Base-by-base conservation (phyloP, 257 asterid species). In the Solanum gracilifrons region DNA sequence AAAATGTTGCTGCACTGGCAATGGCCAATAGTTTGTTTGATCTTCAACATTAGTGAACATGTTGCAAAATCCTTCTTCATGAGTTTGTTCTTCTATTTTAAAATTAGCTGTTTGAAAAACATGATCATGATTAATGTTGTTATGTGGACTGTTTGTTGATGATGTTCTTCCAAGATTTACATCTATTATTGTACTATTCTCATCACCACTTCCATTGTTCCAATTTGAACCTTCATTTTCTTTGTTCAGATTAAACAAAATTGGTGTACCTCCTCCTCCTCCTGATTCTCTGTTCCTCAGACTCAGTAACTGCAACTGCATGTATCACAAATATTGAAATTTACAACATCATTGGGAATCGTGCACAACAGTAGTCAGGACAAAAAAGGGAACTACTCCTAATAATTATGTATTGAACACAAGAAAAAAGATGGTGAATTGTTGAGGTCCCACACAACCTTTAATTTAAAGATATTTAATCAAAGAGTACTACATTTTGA, bases 181-280 rank as follows among this genome's bases (percentile, higher is more conserved):
- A 33, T 93, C 97, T 31, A 92, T 82, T 46, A 48, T 51, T 29
- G 85, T 90, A 55, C 94, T 93, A 89, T 88, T 92, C 25, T 92
- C 93, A 90, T 88, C 93, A 32, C 92, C 95, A 86, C 96, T 95
- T 83, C 92, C 98, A 66, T 93, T 92, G 68, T 82, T 82, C 85
- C 85, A 82, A 96, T 97, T 93, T 1, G 96, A 91, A 2, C 96
- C 95, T 88, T 94, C 98, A 48, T 90, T 94, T 66, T 92, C 97
- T 43, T 90, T 94, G 91, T 92, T 94, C 82, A 95, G 89, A 88
- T 94, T 94, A 3, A 92, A 89, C 39, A 82, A 48, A 16, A 46
- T 86, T 51, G 83, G 9, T 35, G 87, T 86, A 8, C 93, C 95
- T 31, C 87, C 48, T 29, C 87, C 48, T 29, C 87, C 51, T 3